Base-by-base conservation (phyloP, 805 yeast genomes). In the Ogataea trehaloabstinens region DNA sequence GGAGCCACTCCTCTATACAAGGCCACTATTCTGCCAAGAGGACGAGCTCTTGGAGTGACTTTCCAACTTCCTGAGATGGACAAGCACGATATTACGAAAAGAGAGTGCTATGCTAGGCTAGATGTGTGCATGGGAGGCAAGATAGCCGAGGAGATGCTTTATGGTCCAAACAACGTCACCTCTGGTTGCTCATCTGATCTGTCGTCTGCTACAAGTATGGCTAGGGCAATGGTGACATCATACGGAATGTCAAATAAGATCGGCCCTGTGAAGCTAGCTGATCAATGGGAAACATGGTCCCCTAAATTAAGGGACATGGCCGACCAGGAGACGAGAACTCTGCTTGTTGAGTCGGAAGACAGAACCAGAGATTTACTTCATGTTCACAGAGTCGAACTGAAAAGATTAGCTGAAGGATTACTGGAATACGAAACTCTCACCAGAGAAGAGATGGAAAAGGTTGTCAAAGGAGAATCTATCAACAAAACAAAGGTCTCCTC, bases 121-220 rank as follows among this genome's bases (percentile, higher is more conserved):
- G 99, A 93, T 62, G 99, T 93, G 35, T 89, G 96, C 61, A 93
- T 93, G 99, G 99, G 99, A 44, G 99, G 99, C 48, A 90, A 90
- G 62, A 81, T 89, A 42, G 99, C 99, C 21, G 99, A 93, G 69
- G 97, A 91, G 60, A 70, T 87, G 72, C 74, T 85, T 35, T 86
- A 87, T 58, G 99, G 99, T 2, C 75, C 81, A 32, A 96, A 87
- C 40, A 86, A 90, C 58, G 95, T 93, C 10, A 91, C 98, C 3
- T 79, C 91, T 53, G 99, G 99, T 6, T 93, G 98, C 67, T 84
- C 95, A 1, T 82, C 93, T 7, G 99, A 93, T 63, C 76, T 93
- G 55, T 76, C 83, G 44, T 80, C 75, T 52, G 99, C 99, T 13
- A 93, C 99, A 0, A 73, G 78, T 40, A 89, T 88, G 41, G 99